Percentiles rank a stretch among this genome's conserved stretches.
phyloP scores from a whole-genome alignment of 2,329 filamentous ascomycete species.

The Aspergillus costaricaensis region DNA sequence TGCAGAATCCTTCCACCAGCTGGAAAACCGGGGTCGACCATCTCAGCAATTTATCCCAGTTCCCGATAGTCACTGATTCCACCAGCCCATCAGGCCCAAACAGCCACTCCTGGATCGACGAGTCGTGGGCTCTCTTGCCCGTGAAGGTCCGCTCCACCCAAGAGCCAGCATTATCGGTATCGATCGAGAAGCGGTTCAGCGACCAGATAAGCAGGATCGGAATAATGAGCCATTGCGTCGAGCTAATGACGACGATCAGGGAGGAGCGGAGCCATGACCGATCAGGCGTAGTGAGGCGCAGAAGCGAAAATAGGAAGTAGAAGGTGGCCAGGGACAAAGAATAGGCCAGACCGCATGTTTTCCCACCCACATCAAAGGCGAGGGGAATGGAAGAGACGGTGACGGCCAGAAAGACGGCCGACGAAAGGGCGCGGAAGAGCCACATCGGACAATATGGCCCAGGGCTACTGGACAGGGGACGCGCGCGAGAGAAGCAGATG shows the following conservation, averaged over 20 bases:
- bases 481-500: constrained; percentile 5
- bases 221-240: constrained; percentile 83
- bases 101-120: constrained; percentile 77
- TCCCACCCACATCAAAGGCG: constrained; percentile 95
- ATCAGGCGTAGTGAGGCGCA: constrained; percentile 80
- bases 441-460: constrained; percentile 62
- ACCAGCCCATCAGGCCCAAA: constrained; percentile 83
- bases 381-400: constrained; percentile 95
- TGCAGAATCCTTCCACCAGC: constrained; percentile 93
- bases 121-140: constrained; percentile 62
- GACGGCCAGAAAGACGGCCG: constrained; percentile 81
- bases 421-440: constrained; percentile 77
- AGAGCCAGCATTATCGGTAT: constrained; percentile 65
- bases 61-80: constrained; percentile 76
- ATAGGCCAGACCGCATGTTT: constrained; percentile 90
- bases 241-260: constrained; percentile 67
- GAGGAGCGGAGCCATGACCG: constrained; percentile 73
- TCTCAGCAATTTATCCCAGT: constrained; percentile 83
- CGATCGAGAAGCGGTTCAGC: constrained; percentile 90
- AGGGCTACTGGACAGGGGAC: constrained; percentile 1
- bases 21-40: constrained; percentile 96
- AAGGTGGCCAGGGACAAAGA: constrained; percentile 85
- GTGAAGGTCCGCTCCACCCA: constrained; percentile 83
- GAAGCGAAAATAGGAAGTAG: constrained; percentile 82
- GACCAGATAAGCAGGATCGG: constrained; percentile 90